Percentiles rank a stretch among this genome's conserved stretches.
Evolutionary conservation across 306 rosid species (phyloP).

Genomic region (Pterocarpus santalinus): DNA sequence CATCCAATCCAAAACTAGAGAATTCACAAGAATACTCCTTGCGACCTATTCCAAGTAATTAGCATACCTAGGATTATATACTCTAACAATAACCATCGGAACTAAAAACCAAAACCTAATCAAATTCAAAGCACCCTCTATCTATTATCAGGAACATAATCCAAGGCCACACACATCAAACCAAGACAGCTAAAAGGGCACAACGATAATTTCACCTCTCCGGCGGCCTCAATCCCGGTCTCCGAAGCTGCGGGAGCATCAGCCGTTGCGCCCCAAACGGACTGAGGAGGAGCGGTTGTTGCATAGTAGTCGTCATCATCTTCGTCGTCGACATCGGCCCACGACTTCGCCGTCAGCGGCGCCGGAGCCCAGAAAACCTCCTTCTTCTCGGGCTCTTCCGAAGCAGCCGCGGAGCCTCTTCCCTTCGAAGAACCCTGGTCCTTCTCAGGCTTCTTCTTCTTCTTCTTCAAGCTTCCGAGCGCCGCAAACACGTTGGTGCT

Average conservation of each 20-base stretch:
- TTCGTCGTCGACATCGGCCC: conserved; percentile 87
- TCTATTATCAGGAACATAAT: not conserved
- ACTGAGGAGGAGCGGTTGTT: conserved; percentile 67
- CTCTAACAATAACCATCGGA: not conserved
- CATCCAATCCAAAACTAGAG: not conserved
- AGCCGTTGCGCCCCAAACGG: conserved; percentile 56
- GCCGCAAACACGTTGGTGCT: conserved; percentile 81
- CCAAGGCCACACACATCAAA: not conserved
- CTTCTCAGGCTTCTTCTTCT: conserved; percentile 69
- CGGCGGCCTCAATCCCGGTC: conserved; percentile 39
- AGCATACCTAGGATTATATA: not conserved
- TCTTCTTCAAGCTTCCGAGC: conserved; percentile 77
- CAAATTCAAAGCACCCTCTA: not conserved
- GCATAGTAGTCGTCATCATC: conserved; percentile 79
- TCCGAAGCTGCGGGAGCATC: conserved; percentile 7
- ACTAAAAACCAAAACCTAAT: not conserved
- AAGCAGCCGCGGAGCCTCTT: not conserved
- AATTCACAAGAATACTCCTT: conserved; percentile 3
- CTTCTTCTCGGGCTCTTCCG: conserved; percentile 41
- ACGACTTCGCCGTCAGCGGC: conserved; percentile 60
- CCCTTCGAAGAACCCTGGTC: conserved; percentile 43
- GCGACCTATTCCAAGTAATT: not conserved
- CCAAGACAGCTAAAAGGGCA: not conserved
- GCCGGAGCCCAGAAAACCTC: conserved; percentile 79
- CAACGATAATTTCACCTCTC: conserved; percentile 42